Evolutionary conservation across 2,329 filamentous ascomycete genomes (phyloP).

Genomic region (Colletotrichum scovillei): DNA sequence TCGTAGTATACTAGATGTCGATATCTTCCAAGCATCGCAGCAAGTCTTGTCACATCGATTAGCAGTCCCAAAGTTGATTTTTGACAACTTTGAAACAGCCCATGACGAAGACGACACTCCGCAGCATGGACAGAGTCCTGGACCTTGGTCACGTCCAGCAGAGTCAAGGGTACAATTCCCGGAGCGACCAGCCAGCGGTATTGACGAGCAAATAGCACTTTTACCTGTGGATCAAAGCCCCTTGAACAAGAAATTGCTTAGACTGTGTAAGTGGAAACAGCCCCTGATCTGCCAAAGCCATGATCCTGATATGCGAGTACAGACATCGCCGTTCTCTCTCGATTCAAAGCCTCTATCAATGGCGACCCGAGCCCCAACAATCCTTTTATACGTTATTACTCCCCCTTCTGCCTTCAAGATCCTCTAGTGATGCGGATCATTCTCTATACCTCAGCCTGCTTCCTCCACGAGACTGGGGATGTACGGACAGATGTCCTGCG

Average conservation of each 20-base stretch:
- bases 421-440: slow-evolving; percentile 60
- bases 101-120: background rate
- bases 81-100: slow-evolving; percentile 21
- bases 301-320: background rate
- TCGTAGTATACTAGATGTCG: slow-evolving; percentile 41
- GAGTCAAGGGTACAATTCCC: background rate
- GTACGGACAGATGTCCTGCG: slow-evolving; percentile 56
- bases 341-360: slow-evolving; percentile 63
- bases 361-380: slow-evolving; percentile 57
- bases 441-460: slow-evolving; percentile 63
- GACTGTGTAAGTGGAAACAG: slow-evolving; percentile 26
- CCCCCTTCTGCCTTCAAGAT: slow-evolving; percentile 61
- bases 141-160: background rate
- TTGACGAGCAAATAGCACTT: slow-evolving; percentile 50
- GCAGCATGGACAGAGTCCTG: background rate
- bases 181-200: slow-evolving; percentile 8
- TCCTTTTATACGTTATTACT: slow-evolving; percentile 59
- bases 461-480: slow-evolving; percentile 61
- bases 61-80: slow-evolving; percentile 34
- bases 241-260: slow-evolving; percentile 57
- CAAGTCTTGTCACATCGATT: slow-evolving; percentile 40
- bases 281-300: background rate
- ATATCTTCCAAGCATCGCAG: slow-evolving; percentile 44
- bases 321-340: slow-evolving; percentile 61
- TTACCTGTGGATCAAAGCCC: slow-evolving; percentile 55